Base-by-base conservation (phyloP, 306 rosid species). In the Rubus idaeus region DNA sequence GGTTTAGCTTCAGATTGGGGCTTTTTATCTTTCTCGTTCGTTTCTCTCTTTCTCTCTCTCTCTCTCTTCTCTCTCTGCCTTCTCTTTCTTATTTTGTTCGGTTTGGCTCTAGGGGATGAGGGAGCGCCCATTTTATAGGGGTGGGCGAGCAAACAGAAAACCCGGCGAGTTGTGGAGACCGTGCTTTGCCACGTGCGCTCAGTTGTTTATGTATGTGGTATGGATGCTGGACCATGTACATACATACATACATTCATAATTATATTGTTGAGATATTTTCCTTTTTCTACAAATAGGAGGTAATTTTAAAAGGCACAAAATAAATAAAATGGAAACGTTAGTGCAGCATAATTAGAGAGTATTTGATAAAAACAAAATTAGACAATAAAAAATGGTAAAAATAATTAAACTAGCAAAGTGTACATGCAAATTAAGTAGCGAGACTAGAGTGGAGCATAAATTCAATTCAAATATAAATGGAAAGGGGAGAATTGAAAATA, bases 1-100 rank as follows among this genome's bases (percentile, higher is more conserved):
- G 87, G 87, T 81, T 91, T 83, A 87, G 85, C 89, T 68, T 51
- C 63, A 16, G 17, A 52, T 49, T 77, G 71, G 85, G 89, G 83
- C 45, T 63, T 18, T 52, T 23, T 50, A 2, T 17, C 4, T 41
- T 69, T 58, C 49, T 39, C 65, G 40, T 47, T 21, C 35, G 37
- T 56, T 14, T 68, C 23, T 65, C 72, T 71, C 64, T 73, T 60
- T 74, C 62, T 35, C 60, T 51, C 67, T 21, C 66, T 49, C 73
- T 23, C 40, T 57, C 74, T 65, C 51, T 77, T 30, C 56, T 58
- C 65, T 67, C 68, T 77, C 77, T 50, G 52, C 18, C 62, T 4
- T 11, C 17, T 11, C 45, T 71, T 18, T 16, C 53, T 21, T 7
- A 7, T 0, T 5, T 45, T 45, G 7, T 7, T 45, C 10, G 37